Percentiles rank a stretch among this genome's conserved stretches.
These are phyloP conservation scores for Acanthamoeba royreba DNA, from an alignment of 208 protist species.

Conservation along the genomic window DNA sequence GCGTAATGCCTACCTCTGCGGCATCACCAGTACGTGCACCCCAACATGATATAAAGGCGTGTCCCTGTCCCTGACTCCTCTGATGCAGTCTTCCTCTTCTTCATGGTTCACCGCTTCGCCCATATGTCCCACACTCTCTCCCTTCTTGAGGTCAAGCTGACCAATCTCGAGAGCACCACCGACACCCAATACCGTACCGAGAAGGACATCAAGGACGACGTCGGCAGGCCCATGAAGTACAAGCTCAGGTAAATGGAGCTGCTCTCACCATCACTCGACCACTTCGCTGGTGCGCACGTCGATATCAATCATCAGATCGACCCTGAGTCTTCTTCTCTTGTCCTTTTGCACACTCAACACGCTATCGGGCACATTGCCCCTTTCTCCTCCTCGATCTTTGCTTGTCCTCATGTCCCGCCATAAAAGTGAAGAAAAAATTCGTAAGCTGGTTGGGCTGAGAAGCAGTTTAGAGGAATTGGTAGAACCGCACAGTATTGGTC, in stretches of 20 bases:
- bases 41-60: background rate
- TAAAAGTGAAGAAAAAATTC: no score
- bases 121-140: background rate
- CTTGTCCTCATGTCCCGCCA: no score
- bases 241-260: constrained; percentile 31
- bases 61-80: background rate
- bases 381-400: no score
- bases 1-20: constrained; percentile 12
- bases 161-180: background rate
- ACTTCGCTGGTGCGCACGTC: no score
- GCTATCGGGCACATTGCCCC: no score
- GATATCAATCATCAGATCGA: no score
- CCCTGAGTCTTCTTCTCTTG: no score
- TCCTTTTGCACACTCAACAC: no score
- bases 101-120: constrained; percentile 28
- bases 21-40: background rate
- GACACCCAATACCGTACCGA: background rate
- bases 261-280: no score
- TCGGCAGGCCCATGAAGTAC: constrained; percentile 10
- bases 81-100: background rate
- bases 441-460: no score
- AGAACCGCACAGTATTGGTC: no score
- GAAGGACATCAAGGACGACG: background rate
- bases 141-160: background rate
- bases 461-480: no score